Conservation (phyloP, 2,329 filamentous ascomycete species). For the Epichloe uncinata region DNA sequence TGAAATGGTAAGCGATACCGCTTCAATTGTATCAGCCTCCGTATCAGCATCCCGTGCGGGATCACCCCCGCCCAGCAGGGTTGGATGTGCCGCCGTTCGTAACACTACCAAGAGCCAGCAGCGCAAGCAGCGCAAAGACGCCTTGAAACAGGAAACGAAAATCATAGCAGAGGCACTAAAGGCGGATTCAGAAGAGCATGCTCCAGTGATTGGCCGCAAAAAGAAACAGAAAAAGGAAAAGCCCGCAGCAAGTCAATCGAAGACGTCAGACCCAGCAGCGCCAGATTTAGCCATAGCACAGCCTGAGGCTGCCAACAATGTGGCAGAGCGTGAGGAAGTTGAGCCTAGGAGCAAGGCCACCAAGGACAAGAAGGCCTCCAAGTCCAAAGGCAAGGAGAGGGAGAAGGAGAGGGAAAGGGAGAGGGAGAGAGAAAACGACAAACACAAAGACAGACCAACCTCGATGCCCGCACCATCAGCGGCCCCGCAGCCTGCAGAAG, state of each 20-base stretch:
- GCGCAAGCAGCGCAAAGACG: slow-evolving; percentile 61
- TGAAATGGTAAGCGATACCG: slow-evolving; percentile 63
- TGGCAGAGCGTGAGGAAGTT: slow-evolving; percentile 5
- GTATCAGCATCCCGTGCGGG: slow-evolving; percentile 54
- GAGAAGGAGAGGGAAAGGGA: slow-evolving; percentile 1
- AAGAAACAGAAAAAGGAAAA: slow-evolving; percentile 77
- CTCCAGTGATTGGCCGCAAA: slow-evolving; percentile 64
- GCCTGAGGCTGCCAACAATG: background rate
- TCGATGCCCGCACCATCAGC: slow-evolving; percentile 3
- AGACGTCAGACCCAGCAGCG: background rate
- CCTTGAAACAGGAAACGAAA: slow-evolving; percentile 48
- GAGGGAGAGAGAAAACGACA: slow-evolving; percentile 4
- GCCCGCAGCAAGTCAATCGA: slow-evolving; percentile 11
- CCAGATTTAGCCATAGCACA: background rate
- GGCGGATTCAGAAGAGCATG: slow-evolving; percentile 44
- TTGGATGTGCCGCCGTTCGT: slow-evolving; percentile 56
- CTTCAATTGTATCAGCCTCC: slow-evolving; percentile 60
- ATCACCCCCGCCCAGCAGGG: slow-evolving; percentile 51
- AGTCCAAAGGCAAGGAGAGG: slow-evolving; percentile 15
- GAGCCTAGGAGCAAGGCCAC: slow-evolving; percentile 16
- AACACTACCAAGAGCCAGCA: slow-evolving; percentile 65
- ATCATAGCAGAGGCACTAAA: slow-evolving; percentile 37
- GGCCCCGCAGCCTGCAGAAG: slow-evolving; percentile 6
- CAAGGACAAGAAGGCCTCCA: slow-evolving; percentile 18
- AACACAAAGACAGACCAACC: slow-evolving; percentile 5